Evolutionary conservation across 2,329 filamentous ascomycete species (phyloP).

Genomic region (Colletotrichum scovillei): DNA sequence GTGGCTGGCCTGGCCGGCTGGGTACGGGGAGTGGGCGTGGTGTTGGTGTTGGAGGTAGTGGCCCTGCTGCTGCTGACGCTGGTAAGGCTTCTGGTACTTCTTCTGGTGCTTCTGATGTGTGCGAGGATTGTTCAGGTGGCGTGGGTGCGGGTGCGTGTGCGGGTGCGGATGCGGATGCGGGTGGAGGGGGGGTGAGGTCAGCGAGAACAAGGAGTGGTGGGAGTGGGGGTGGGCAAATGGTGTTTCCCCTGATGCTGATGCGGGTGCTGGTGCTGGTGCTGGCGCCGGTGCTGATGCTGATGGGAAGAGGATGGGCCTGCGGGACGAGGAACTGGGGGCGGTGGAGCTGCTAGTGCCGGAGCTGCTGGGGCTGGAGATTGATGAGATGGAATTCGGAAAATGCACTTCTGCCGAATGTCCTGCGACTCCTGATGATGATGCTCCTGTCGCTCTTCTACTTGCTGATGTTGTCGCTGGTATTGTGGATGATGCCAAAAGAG

Average conservation of each 20-base stretch:
- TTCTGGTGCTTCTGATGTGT: constrained; percentile 1
- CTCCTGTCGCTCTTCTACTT: neutral
- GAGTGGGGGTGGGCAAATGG: neutral
- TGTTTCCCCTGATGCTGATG: constrained; percentile 17
- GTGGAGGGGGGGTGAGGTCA: constrained; percentile 18
- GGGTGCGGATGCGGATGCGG: constrained; percentile 23
- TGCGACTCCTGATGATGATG: neutral
- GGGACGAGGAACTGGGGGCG: neutral
- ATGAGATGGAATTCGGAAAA: constrained; percentile 17
- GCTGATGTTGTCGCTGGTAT: neutral
- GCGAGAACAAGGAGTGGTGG: neutral
- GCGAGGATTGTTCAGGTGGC: neutral
- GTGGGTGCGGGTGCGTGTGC: constrained; percentile 13
- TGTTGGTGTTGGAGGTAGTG: neutral
- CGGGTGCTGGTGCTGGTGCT: neutral
- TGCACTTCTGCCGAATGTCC: constrained; percentile 11
- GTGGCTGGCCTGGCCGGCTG: neutral
- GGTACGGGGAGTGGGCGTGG: neutral
- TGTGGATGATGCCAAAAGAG: neutral
- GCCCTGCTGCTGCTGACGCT: neutral
- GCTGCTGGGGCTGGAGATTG: constrained; percentile 6
- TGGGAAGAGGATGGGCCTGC: neutral
- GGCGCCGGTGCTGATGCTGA: neutral
- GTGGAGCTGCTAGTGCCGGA: neutral
- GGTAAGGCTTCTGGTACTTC: constrained; percentile 4